These are phyloP conservation scores for Rhodofomes roseus DNA, from an alignment of 1,284 basidiomycete species.

Conservation along the genomic window DNA sequence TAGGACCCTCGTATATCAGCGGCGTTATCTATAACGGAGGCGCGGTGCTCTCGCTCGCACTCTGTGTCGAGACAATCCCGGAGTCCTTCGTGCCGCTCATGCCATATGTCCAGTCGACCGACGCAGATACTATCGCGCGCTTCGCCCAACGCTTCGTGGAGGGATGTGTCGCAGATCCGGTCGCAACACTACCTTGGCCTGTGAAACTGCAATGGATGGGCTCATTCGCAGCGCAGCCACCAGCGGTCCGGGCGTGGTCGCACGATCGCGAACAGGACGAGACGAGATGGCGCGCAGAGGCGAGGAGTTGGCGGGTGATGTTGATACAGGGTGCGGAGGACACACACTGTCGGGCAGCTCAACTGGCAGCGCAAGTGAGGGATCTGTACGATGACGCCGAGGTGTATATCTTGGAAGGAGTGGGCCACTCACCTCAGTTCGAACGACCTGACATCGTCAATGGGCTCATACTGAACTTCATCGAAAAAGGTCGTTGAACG, in stretches of 20 bases:
- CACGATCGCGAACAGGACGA: constrained; percentile 34
- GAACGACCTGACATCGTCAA: constrained; percentile 14
- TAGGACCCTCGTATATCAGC: constrained; percentile 30
- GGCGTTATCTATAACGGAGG: constrained; percentile 35
- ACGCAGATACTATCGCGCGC: constrained; percentile 25
- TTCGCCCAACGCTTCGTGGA: constrained; percentile 30
- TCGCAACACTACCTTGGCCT: constrained; percentile 22
- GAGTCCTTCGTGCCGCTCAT: constrained; percentile 30
- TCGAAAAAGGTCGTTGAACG: neutral
- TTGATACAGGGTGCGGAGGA: constrained; percentile 34
- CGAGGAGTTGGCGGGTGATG: constrained; percentile 29
- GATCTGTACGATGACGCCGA: constrained; percentile 25
- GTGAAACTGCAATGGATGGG: constrained; percentile 33
- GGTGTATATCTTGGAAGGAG: constrained; percentile 24
- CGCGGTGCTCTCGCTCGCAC: constrained; percentile 18
- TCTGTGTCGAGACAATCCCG: constrained; percentile 20
- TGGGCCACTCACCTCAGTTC: constrained; percentile 28
- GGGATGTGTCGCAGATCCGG: constrained; percentile 26
- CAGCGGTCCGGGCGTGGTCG: constrained; percentile 25
- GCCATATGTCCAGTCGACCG: constrained; percentile 21
- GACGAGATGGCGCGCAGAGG: constrained; percentile 23
- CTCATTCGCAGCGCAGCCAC: constrained; percentile 31
- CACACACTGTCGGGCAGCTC: constrained; percentile 15
- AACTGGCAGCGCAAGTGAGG: constrained; percentile 21
- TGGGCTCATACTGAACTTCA: neutral